Percentiles rank a stretch among this genome's conserved stretches.
phyloP scores from a whole-genome alignment of 805 yeast genomes.

The Saccharomycopsis babjevae region DNA sequence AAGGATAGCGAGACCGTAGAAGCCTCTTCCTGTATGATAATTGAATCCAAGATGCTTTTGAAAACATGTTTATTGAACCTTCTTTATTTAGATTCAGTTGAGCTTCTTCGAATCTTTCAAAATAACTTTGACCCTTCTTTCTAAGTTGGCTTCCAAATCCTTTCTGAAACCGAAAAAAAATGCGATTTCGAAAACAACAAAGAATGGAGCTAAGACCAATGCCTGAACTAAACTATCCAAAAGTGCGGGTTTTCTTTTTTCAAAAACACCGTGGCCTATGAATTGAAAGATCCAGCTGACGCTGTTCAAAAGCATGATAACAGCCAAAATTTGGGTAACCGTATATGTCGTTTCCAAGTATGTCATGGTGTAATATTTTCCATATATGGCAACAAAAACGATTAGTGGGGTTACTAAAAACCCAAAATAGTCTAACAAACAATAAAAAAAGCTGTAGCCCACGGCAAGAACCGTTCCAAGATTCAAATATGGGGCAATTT shows the following conservation, averaged over 20 bases:
- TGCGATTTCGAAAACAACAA: conserved; percentile 69
- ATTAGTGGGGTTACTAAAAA: conserved; percentile 38
- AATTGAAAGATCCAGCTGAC: conserved; percentile 76
- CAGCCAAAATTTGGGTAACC: conserved; percentile 22
- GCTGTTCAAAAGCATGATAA: conserved; percentile 32
- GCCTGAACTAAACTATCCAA: conserved; percentile 79
- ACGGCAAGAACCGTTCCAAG: conserved; percentile 37
- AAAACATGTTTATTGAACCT: too few species aligned
- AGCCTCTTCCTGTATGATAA: too few species aligned
- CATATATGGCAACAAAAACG: conserved; percentile 22
- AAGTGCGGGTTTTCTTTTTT: conserved; percentile 77
- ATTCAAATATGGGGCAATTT: conserved; percentile 26
- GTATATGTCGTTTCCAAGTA: conserved; percentile 19
- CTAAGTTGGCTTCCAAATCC: conserved; percentile 41
- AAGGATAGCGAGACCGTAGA: too few species aligned
- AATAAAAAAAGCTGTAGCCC: conserved; percentile 48
- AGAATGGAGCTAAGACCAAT: conserved; percentile 81
- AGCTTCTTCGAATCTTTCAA: not conserved
- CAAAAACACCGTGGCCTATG: conserved; percentile 78
- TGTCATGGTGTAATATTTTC: conserved; percentile 21
- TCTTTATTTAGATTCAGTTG: not conserved
- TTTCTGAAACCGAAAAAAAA: conserved; percentile 55
- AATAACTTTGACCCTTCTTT: conserved; percentile 28
- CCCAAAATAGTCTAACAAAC: conserved; percentile 40
- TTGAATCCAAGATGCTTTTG: too few species aligned